A percentile compares a stretch with the other conserved stretches of the same genome.
Evolutionary conservation across 345 rosid genomes (phyloP).

Genomic region (Reutealis trisperma): DNA sequence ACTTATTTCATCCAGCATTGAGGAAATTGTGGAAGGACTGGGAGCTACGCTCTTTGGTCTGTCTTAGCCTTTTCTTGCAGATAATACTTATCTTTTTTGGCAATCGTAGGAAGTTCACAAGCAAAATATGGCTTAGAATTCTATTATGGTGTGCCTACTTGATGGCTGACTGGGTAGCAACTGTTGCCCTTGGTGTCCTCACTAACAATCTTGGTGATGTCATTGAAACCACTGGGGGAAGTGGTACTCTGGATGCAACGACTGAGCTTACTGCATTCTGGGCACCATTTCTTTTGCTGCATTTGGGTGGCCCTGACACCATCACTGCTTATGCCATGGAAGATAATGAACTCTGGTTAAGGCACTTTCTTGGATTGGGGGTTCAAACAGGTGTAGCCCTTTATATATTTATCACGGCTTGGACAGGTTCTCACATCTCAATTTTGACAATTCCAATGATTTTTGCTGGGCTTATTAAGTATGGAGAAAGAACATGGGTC

Average conservation of each 20-base stretch:
- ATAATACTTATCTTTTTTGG: constrained; percentile 17
- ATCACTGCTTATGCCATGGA: constrained; percentile 35
- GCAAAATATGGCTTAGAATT: not conserved
- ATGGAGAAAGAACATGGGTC: constrained; percentile 40
- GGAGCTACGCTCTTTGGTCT: constrained; percentile 28
- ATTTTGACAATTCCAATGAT: constrained; percentile 30
- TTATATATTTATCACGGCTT: constrained; percentile 38
- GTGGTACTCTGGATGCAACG: not conserved
- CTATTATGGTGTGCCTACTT: constrained; percentile 30
- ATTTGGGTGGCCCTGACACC: constrained; percentile 32
- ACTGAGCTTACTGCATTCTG: constrained; percentile 25
- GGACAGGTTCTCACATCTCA: constrained; percentile 22
- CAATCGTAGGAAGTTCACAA: constrained; percentile 12
- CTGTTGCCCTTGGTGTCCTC: constrained; percentile 31
- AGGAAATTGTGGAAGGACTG: constrained; percentile 25
- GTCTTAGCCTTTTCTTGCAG: constrained; percentile 27
- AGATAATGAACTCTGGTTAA: constrained; percentile 43
- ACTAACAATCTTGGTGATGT: not conserved
- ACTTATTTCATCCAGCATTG: not conserved
- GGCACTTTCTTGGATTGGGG: constrained; percentile 24
- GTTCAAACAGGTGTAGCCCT: constrained; percentile 22
- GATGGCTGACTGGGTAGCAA: constrained; percentile 32
- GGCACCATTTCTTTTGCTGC: constrained; percentile 39
- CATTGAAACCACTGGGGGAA: not conserved
- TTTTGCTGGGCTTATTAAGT: constrained; percentile 43